These are phyloP conservation scores for Pyrus pyrifolia DNA, from an alignment of 306 rosid genomes.

Conservation along the genomic window DNA sequence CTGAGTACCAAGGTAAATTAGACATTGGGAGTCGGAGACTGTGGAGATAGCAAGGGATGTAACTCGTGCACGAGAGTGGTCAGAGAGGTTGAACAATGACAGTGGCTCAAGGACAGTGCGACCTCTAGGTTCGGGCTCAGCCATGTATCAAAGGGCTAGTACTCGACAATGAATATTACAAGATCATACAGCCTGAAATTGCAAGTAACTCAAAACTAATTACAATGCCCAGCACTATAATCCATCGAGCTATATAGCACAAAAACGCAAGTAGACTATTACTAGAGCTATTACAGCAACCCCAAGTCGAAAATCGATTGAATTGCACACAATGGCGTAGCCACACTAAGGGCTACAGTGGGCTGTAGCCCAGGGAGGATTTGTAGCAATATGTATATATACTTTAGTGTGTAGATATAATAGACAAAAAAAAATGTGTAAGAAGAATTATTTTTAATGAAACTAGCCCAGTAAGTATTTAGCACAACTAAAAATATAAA, in stretches of 20 bases:
- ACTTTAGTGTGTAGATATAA: too few relatives aligned
- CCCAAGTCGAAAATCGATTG: not conserved
- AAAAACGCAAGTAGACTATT: not conserved
- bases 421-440: too few relatives aligned
- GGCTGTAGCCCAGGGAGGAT: too few relatives aligned
- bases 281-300: not conserved
- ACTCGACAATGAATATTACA: not conserved
- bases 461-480: too few relatives aligned
- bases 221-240: not conserved
- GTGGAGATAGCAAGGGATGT: constrained; percentile 53
- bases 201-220: not conserved
- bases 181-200: not conserved
- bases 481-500: too few relatives aligned
- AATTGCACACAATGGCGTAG: not conserved
- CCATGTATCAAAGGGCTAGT: constrained; percentile 26
- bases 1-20: constrained; percentile 58
- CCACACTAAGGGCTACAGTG: too few relatives aligned
- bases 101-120: constrained; percentile 72
- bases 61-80: constrained; percentile 42
- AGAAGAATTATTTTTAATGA: too few relatives aligned
- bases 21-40: constrained; percentile 34
- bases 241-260: not conserved
- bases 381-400: too few relatives aligned
- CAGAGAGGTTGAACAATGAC: constrained; percentile 51
- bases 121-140: constrained; percentile 40